Percentiles rank a stretch among this genome's conserved stretches.
These are phyloP conservation scores for Epichloe elymi DNA, from an alignment of 2,329 filamentous ascomycete species.

Conservation along the genomic window DNA sequence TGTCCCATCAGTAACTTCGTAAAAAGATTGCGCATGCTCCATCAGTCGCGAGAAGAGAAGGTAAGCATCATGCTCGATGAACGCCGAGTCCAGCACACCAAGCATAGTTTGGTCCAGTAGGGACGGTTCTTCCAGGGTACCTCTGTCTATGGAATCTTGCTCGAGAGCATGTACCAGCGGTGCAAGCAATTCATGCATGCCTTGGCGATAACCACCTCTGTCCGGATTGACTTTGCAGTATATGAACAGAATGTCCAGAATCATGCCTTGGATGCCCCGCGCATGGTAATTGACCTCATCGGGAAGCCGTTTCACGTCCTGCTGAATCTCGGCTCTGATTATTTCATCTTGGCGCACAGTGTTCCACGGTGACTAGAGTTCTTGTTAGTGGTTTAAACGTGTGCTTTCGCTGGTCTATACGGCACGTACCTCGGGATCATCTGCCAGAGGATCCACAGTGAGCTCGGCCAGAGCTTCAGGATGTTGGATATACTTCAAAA, in stretches of 20 bases:
- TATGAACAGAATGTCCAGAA: slow-evolving; percentile 83
- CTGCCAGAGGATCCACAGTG: slow-evolving; percentile 69
- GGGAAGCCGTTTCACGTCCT: slow-evolving; percentile 88
- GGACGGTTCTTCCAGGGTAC: slow-evolving; percentile 19
- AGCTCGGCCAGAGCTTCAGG: slow-evolving; percentile 64
- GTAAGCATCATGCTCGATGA: slow-evolving; percentile 84
- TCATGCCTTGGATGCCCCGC: slow-evolving; percentile 60
- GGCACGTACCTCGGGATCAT: slow-evolving; percentile 49
- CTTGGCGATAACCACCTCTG: slow-evolving; percentile 84
- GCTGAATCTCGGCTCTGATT: slow-evolving; percentile 75
- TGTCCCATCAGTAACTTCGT: slow-evolving; percentile 44
- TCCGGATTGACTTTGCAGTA: slow-evolving; percentile 87
- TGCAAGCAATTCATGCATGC: slow-evolving; percentile 93
- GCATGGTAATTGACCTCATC: slow-evolving; percentile 86
- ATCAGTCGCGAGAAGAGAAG: slow-evolving; percentile 76
- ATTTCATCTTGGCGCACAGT: slow-evolving; percentile 74
- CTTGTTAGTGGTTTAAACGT: background rate
- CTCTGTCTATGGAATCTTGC: slow-evolving; percentile 58
- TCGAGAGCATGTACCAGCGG: slow-evolving; percentile 78
- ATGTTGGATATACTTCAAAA: slow-evolving; percentile 71
- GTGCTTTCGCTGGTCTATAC: background rate
- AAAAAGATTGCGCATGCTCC: slow-evolving; percentile 76
- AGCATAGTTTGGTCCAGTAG: slow-evolving; percentile 40
- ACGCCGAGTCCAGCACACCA: slow-evolving; percentile 56
- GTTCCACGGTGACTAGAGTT: slow-evolving; percentile 70